phyloP scores from a whole-genome alignment of 1,139 yeast genomes.

The Neolecta irregularis region DNA sequence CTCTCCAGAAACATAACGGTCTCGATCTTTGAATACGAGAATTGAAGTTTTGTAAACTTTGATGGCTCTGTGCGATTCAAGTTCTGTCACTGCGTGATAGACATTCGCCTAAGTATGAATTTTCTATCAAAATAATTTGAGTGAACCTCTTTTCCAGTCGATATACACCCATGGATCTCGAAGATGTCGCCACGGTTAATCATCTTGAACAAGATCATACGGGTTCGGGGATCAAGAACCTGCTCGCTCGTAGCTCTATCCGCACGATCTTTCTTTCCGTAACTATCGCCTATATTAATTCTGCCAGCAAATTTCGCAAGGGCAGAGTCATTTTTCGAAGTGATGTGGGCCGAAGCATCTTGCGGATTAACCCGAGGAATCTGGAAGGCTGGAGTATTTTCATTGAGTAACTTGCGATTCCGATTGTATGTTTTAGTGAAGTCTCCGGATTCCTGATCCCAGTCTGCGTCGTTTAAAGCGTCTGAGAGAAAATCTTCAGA shows the following conservation, averaged over 20 bases:
- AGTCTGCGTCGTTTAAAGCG: constrained; percentile 8
- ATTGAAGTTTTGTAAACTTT: constrained; percentile 94
- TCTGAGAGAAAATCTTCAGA: constrained; percentile 5
- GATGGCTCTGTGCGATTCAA: constrained; percentile 46
- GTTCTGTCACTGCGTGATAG: constrained; percentile 76
- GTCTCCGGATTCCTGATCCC: constrained; percentile 10
- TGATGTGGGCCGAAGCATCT: no score
- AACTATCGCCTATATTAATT: constrained; percentile 7
- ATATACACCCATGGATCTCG: constrained; percentile 80
- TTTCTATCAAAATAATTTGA: no score
- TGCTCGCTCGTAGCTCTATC: constrained; percentile 95
- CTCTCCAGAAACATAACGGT: constrained; percentile 91
- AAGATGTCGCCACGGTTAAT: constrained; percentile 71
- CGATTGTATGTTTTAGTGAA: constrained; percentile 13
- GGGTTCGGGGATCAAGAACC: constrained; percentile 87
- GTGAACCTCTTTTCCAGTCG: constrained; percentile 96
- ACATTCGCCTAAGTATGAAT: no score
- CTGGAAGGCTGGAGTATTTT: neutral
- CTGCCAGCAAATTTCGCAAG: constrained; percentile 12
- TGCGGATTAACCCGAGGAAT: constrained; percentile 6
- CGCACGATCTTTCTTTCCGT: constrained; percentile 44
- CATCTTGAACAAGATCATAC: constrained; percentile 64
- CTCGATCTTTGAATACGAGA: constrained; percentile 87
- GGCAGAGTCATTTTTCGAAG: constrained; percentile 8
- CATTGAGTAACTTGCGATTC: no score